Percentiles rank a stretch among this genome's conserved stretches.
These are phyloP conservation scores for Annulohypoxylon bovei DNA, from an alignment of 495 filamentous ascomycete genomes.

Conservation along the genomic window DNA sequence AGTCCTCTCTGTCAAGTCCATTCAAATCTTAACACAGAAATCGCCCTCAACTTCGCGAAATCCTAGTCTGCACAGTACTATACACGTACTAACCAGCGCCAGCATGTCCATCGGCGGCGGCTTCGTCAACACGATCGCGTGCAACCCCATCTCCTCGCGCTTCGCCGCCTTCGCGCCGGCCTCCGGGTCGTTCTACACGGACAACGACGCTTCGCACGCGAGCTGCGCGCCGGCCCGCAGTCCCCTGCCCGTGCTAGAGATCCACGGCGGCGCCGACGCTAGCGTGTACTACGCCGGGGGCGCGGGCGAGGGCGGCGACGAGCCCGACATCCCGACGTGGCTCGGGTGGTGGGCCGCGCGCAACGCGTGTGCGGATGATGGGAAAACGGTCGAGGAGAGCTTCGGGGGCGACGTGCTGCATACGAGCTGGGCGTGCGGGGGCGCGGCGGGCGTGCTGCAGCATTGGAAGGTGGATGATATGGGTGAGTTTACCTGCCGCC, in stretches of 20 bases:
- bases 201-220: constrained; percentile 38
- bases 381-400: constrained; percentile 39
- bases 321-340: constrained; percentile 50
- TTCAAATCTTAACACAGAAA: background rate
- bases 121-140: constrained; percentile 62
- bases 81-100: background rate
- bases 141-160: constrained; percentile 51
- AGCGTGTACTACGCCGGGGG: constrained; percentile 51
- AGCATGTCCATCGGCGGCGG: constrained; percentile 67
- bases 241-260: constrained; percentile 55
- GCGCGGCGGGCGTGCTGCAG: constrained; percentile 52
- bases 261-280: constrained; percentile 57
- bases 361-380: constrained; percentile 45
- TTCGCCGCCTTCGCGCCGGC: constrained; percentile 61
- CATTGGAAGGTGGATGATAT: constrained; percentile 59
- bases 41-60: no score
- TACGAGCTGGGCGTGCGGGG: constrained; percentile 52
- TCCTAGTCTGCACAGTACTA: background rate
- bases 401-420: constrained; percentile 47
- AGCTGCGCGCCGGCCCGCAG: constrained; percentile 50
- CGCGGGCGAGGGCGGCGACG: constrained; percentile 49
- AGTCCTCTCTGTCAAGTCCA: background rate
- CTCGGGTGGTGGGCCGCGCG: constrained; percentile 50
- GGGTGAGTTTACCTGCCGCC: constrained; percentile 26
- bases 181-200: constrained; percentile 46